Evolutionary conservation across 2,329 filamentous ascomycete genomes (phyloP).

Genomic region (Aspergillus sp.): DNA sequence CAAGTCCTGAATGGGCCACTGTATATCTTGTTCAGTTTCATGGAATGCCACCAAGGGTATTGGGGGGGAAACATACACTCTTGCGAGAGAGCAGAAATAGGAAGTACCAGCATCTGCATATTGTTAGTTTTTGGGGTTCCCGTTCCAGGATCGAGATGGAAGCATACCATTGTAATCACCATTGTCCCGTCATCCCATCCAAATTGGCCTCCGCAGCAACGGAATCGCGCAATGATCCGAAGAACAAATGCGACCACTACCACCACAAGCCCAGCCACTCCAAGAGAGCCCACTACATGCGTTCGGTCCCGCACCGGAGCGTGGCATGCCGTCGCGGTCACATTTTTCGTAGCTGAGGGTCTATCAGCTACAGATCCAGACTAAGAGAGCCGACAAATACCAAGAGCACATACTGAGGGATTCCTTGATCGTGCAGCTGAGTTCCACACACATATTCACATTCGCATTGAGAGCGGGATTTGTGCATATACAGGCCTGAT

Average conservation of each 20-base stretch:
- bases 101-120: constrained; percentile 12
- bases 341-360: constrained; percentile 34
- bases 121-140: neutral
- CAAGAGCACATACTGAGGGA: constrained; percentile 22
- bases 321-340: constrained; percentile 32
- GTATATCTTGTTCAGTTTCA: constrained; percentile 6
- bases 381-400: too few species aligned
- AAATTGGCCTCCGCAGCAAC: constrained; percentile 27
- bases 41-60: neutral
- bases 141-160: neutral
- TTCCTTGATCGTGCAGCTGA: constrained; percentile 31
- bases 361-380: constrained; percentile 5
- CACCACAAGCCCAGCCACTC: constrained; percentile 26
- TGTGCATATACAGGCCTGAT: constrained; percentile 35
- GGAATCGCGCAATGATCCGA: constrained; percentile 31
- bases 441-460: constrained; percentile 27
- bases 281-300: constrained; percentile 22
- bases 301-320: constrained; percentile 31
- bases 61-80: constrained; percentile 13
- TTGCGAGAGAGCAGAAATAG: constrained; percentile 18
- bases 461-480: constrained; percentile 24
- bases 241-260: constrained; percentile 27
- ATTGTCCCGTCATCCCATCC: constrained; percentile 37
- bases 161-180: constrained; percentile 21
- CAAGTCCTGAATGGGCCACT: constrained; percentile 36